These are phyloP conservation scores for Tylopilus sp. DNA, from an alignment of 768 basidiomycete species.

Conservation along the genomic window DNA sequence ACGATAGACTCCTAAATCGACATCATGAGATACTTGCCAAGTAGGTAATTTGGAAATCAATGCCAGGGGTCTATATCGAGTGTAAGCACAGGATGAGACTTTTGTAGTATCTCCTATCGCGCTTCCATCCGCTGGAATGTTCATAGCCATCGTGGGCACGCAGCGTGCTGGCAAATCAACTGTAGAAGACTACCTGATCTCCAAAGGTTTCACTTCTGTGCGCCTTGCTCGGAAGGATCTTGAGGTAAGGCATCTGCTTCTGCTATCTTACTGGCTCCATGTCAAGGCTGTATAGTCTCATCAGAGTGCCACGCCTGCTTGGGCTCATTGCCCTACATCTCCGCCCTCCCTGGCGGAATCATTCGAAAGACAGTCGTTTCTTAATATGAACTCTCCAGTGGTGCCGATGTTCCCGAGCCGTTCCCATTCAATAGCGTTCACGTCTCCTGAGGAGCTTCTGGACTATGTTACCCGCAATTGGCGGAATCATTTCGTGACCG, in stretches of 20 bases:
- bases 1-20: background rate
- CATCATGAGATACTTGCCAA: background rate
- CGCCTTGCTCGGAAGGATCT: conserved; percentile 30
- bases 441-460: conserved; percentile 53
- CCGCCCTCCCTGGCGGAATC: background rate
- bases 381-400: conserved; percentile 19
- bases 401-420: conserved; percentile 20
- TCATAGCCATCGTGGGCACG: conserved; percentile 66
- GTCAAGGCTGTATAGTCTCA: conserved; percentile 7
- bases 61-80: background rate
- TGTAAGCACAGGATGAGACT: background rate
- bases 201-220: conserved; percentile 55
- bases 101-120: background rate
- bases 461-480: conserved; percentile 79
- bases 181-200: conserved; percentile 57
- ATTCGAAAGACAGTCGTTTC: conserved; percentile 15
- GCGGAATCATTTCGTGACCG: conserved; percentile 76
- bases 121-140: conserved; percentile 39
- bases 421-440: conserved; percentile 33
- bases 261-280: background rate
- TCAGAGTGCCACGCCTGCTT: background rate
- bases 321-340: background rate
- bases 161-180: conserved; percentile 58
- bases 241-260: conserved; percentile 11
- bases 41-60: too few species aligned